Evolutionary conservation across 352 stramenopile genomes (phyloP).

Genomic region (Phytophthora ramorum): DNA sequence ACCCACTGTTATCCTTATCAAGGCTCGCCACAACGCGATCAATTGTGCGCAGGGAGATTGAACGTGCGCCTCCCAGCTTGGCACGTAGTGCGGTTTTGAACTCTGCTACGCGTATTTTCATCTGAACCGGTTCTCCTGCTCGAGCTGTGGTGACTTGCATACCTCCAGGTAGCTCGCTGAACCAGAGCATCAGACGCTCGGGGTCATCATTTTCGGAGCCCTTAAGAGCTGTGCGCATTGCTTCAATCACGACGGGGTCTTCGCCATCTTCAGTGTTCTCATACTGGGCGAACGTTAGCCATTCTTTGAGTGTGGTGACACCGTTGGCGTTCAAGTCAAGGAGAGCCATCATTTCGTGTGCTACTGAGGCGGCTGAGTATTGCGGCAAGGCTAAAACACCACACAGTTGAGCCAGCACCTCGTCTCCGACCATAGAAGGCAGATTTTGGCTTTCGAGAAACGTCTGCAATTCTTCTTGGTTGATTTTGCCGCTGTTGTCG

Average conservation of each 20-base stretch:
- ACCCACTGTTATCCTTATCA: slow-evolving; percentile 67
- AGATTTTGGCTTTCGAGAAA: slow-evolving; percentile 46
- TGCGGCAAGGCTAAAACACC: slow-evolving; percentile 16
- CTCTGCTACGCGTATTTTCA: slow-evolving; percentile 62
- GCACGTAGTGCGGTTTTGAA: slow-evolving; percentile 62
- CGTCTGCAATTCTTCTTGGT: slow-evolving; percentile 48
- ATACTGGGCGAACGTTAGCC: slow-evolving; percentile 47
- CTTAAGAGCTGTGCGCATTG: slow-evolving; percentile 27
- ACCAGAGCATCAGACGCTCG: slow-evolving; percentile 48
- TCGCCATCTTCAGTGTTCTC: slow-evolving; percentile 4
- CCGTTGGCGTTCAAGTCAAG: slow-evolving; percentile 66
- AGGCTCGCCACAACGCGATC: slow-evolving; percentile 50
- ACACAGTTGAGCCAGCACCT: slow-evolving; percentile 22
- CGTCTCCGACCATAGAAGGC: slow-evolving; percentile 9
- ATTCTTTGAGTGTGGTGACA: slow-evolving; percentile 64
- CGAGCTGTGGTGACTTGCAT: slow-evolving; percentile 22
- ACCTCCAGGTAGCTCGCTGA: slow-evolving; percentile 48
- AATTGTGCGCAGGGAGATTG: slow-evolving; percentile 32
- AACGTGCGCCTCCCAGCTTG: slow-evolving; percentile 16
- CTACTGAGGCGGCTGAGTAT: slow-evolving; percentile 14
- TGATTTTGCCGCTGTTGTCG: slow-evolving; percentile 66
- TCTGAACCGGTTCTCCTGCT: slow-evolving; percentile 13
- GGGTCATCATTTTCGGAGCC: slow-evolving; percentile 25
- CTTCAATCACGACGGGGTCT: slow-evolving; percentile 31
- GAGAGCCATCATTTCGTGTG: slow-evolving; percentile 43